Evolutionary conservation across 495 filamentous ascomycete species (phyloP).

Genomic region (Letharia columbiana): DNA sequence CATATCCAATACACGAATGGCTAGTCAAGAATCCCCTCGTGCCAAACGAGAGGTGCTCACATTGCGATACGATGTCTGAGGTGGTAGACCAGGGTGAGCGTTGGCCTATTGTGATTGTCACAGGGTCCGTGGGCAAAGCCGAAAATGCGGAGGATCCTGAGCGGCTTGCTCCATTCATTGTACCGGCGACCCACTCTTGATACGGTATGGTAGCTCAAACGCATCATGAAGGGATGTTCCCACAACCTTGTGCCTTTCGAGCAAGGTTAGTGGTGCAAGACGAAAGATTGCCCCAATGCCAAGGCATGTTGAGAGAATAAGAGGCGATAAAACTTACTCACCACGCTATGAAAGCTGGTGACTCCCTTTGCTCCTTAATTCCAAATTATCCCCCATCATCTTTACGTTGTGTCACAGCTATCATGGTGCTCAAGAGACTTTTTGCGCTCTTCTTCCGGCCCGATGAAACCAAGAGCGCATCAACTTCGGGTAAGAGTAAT

Average conservation of each 20-base stretch:
- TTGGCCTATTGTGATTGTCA: neutral
- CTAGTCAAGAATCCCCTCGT: neutral
- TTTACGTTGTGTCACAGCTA: neutral
- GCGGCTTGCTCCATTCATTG: neutral
- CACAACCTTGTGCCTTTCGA: neutral
- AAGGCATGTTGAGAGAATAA: neutral
- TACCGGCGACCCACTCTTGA: neutral
- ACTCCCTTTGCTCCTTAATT: neutral
- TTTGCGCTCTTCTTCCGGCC: neutral
- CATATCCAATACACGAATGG: neutral
- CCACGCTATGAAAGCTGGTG: neutral
- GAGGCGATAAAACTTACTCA: neutral
- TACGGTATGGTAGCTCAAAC: neutral
- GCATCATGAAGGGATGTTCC: neutral
- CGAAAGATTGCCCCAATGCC: neutral
- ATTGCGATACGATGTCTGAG: neutral
- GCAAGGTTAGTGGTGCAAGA: neutral
- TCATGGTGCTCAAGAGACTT: neutral
- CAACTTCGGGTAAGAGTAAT: slow-evolving; percentile 2
- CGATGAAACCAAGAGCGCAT: neutral
- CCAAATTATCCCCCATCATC: neutral
- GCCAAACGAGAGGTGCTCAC: neutral
- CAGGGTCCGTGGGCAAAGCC: neutral
- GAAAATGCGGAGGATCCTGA: neutral
- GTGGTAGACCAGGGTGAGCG: neutral